phyloP scores from a whole-genome alignment of 148 eudicot species.

The Rhododendron ovatum region DNA sequence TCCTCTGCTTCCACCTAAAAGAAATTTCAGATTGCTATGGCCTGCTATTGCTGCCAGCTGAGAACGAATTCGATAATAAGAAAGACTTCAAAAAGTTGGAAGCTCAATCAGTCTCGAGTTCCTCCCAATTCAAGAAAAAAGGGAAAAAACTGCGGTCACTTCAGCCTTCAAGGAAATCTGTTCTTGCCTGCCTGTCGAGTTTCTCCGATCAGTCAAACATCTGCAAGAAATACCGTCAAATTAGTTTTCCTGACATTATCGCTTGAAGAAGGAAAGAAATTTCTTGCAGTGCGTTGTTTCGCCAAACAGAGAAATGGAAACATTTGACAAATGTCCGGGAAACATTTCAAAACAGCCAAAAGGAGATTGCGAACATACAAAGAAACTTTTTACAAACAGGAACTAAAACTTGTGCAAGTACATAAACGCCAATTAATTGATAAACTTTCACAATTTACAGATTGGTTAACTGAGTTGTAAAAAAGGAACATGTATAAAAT shows the following conservation, averaged over 20 bases:
- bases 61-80: neutral
- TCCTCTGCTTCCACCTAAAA: slow-evolving; percentile 6
- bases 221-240: slow-evolving; percentile 25
- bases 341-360: neutral
- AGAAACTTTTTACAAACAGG: neutral
- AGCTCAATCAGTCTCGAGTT: slow-evolving; percentile 10
- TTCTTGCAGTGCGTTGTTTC: neutral
- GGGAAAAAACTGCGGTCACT: neutral
- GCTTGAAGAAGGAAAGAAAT: neutral
- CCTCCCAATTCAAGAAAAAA: slow-evolving; percentile 6
- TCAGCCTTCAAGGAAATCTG: neutral
- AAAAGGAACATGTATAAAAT: neutral
- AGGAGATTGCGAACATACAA: neutral
- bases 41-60: neutral
- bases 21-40: slow-evolving; percentile 3
- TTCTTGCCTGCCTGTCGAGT: slow-evolving; percentile 13
- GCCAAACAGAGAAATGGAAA: neutral
- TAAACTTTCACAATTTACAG: neutral
- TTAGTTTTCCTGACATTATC: neutral
- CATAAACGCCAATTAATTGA: neutral
- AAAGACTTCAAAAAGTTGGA: neutral
- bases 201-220: slow-evolving; percentile 29
- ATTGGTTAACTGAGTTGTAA: neutral
- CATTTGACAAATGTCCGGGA: neutral
- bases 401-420: neutral